A percentile compares a stretch with the other conserved stretches of the same genome.
These are phyloP conservation scores for Podila clonocystis DNA, from an alignment of 192 early-diverging fungal species.

Conservation along the genomic window DNA sequence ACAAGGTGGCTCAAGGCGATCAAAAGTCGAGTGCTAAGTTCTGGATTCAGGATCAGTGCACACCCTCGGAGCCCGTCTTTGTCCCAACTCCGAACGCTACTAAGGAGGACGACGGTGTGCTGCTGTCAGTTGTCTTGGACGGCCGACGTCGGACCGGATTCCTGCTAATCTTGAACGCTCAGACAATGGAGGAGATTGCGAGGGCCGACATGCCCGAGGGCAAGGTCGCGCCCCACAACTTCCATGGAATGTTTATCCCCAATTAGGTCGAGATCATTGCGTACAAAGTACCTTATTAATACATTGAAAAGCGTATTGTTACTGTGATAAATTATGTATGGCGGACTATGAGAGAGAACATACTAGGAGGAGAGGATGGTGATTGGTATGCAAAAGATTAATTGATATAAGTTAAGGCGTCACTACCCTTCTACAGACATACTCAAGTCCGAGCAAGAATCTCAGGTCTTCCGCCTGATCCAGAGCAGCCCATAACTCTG, in stretches of 20 bases:
- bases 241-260: conserved; percentile 56
- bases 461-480: too few relatives aligned
- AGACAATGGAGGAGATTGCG: conserved; percentile 58
- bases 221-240: conserved; percentile 54
- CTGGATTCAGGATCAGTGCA: conserved; percentile 51
- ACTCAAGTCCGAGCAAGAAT: too few relatives aligned
- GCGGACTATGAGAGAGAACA: too few relatives aligned
- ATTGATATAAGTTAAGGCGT: too few relatives aligned
- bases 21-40: conserved; percentile 22
- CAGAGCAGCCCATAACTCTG: too few relatives aligned
- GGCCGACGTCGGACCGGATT: conserved; percentile 39
- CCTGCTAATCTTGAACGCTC: conserved; percentile 60
- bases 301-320: too few relatives aligned
- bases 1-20: conserved; percentile 27
- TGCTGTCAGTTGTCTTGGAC: conserved; percentile 62
- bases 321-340: too few relatives aligned
- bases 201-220: conserved; percentile 52
- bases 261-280: not conserved
- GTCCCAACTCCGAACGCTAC: conserved; percentile 55
- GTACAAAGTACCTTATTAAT: too few relatives aligned
- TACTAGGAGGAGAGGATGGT: too few relatives aligned
- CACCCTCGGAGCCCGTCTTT: conserved; percentile 66
- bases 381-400: too few relatives aligned
- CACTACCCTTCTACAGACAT: too few relatives aligned
- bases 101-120: conserved; percentile 65